These are phyloP conservation scores for Mycena olivaceomarginata DNA, from an alignment of 768 basidiomycete species.

Conservation along the genomic window DNA sequence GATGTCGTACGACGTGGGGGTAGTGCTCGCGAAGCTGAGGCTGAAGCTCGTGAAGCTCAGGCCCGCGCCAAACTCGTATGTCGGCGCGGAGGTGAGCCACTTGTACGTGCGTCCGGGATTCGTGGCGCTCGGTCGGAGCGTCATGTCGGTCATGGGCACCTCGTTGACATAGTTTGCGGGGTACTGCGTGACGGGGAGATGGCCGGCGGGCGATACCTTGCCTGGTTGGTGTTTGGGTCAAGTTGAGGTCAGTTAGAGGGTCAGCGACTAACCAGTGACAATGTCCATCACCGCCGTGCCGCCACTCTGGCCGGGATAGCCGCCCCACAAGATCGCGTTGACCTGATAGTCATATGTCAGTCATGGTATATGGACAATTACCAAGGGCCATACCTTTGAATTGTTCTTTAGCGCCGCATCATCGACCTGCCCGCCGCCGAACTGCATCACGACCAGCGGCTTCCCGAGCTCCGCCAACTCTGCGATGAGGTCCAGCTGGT, in stretches of 20 bases:
- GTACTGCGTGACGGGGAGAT: constrained; percentile 73
- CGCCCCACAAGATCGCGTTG: constrained; percentile 72
- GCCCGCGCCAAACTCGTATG: constrained; percentile 74
- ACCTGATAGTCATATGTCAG: no score
- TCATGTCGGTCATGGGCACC: constrained; percentile 77
- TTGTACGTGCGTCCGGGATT: constrained; percentile 76
- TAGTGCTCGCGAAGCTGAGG: constrained; percentile 55
- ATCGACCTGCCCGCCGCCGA: constrained; percentile 76
- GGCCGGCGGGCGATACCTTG: constrained; percentile 70
- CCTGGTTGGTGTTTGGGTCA: no score
- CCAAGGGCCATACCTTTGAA: constrained; percentile 35
- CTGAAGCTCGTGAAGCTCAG: constrained; percentile 73
- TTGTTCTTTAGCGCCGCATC: constrained; percentile 66
- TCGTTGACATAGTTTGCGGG: constrained; percentile 67
- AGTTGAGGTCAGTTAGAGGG: no score
- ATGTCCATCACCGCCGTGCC: constrained; percentile 74
- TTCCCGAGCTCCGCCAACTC: constrained; percentile 69
- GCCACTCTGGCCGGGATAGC: constrained; percentile 65
- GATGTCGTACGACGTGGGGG: constrained; percentile 61
- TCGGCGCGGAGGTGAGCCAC: constrained; percentile 72
- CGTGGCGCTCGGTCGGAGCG: constrained; percentile 66
- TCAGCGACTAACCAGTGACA: not conserved
- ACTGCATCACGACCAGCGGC: constrained; percentile 72
- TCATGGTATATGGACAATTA: no score
- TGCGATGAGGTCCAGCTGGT: constrained; percentile 69